Evolutionary conservation across 2,329 filamentous ascomycete species (phyloP).

Genomic region (Mycogone perniciosa): DNA sequence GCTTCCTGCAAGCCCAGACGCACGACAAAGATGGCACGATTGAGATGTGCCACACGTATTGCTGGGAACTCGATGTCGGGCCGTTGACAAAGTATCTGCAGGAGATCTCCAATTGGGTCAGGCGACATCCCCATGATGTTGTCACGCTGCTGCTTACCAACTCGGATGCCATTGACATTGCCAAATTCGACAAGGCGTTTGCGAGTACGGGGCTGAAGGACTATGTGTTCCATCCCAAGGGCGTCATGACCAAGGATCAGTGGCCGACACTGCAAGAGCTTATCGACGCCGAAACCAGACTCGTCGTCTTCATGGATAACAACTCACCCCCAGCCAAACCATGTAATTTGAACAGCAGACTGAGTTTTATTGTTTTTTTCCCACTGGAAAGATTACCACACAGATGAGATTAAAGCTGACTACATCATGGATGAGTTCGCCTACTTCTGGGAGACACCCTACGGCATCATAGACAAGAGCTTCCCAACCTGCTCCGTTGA

Average conservation of each 20-base stretch:
- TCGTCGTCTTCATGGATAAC: constrained; percentile 65
- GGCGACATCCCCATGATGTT: constrained; percentile 52
- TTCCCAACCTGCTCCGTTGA: constrained; percentile 62
- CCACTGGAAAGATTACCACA: constrained; percentile 50
- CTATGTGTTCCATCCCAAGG: constrained; percentile 49
- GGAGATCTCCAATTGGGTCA: constrained; percentile 55
- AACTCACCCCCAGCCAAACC: neutral
- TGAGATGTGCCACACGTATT: constrained; percentile 60
- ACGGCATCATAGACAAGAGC: constrained; percentile 51
- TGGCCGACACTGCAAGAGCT: constrained; percentile 66
- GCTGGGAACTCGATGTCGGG: constrained; percentile 53
- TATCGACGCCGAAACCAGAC: constrained; percentile 54
- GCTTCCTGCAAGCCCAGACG: constrained; percentile 59
- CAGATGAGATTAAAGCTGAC: constrained; percentile 43
- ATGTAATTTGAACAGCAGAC: neutral
- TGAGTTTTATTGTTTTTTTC: too few relatives aligned
- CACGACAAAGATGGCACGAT: constrained; percentile 47
- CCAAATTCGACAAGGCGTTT: constrained; percentile 50
- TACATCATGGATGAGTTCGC: constrained; percentile 60
- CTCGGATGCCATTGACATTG: constrained; percentile 49
- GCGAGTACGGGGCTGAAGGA: constrained; percentile 47
- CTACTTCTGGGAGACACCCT: constrained; percentile 68
- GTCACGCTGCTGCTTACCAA: constrained; percentile 60
- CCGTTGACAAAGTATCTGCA: constrained; percentile 48
- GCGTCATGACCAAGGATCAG: constrained; percentile 36